phyloP scores from a whole-genome alignment of 768 basidiomycete genomes.

The Hypsizygus marmoreus region DNA sequence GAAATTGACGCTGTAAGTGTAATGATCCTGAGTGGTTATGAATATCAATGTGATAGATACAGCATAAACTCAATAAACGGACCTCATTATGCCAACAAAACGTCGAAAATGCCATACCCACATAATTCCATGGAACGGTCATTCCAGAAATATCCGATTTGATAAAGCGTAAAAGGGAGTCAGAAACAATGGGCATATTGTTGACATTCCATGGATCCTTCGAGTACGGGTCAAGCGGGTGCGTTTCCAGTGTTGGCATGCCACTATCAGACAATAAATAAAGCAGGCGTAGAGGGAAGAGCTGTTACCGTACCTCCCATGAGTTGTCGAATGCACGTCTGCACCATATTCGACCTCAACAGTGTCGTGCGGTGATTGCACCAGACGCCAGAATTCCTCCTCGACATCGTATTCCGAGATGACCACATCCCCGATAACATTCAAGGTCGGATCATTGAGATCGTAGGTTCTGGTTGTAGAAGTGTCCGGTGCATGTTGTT shows the following conservation, averaged over 20 bases:
- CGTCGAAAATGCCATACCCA: constrained; percentile 98
- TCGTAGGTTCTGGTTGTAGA: constrained; percentile 32
- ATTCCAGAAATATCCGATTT: constrained; percentile 99
- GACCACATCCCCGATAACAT: constrained; percentile 54
- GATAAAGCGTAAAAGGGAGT: constrained; percentile 94
- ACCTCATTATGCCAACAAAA: constrained; percentile 99
- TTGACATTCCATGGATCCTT: constrained; percentile 97
- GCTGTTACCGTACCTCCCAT: constrained; percentile 74
- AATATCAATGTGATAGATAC: constrained; percentile 5
- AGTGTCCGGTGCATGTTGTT: constrained; percentile 62
- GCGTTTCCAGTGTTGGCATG: constrained; percentile 94
- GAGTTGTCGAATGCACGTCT: constrained; percentile 95
- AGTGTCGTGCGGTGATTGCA: constrained; percentile 85
- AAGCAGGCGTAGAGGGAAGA: constrained; percentile 6
- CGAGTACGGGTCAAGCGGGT: constrained; percentile 84
- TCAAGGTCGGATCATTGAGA: constrained; percentile 51
- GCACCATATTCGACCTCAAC: constrained; percentile 99
- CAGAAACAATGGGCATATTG: constrained; percentile 91
- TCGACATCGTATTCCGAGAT: constrained; percentile 94
- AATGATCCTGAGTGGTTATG: constrained; percentile 75
- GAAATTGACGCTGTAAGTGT: constrained; percentile 94
- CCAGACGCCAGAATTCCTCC: constrained; percentile 95
- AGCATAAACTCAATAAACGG: constrained; percentile 15
- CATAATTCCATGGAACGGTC: constrained; percentile 99
- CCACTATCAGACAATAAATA: constrained; percentile 53